Percentiles rank a stretch among this genome's conserved stretches.
Evolutionary conservation across 1,139 yeast genomes (phyloP).

Genomic region (Candida sp.): DNA sequence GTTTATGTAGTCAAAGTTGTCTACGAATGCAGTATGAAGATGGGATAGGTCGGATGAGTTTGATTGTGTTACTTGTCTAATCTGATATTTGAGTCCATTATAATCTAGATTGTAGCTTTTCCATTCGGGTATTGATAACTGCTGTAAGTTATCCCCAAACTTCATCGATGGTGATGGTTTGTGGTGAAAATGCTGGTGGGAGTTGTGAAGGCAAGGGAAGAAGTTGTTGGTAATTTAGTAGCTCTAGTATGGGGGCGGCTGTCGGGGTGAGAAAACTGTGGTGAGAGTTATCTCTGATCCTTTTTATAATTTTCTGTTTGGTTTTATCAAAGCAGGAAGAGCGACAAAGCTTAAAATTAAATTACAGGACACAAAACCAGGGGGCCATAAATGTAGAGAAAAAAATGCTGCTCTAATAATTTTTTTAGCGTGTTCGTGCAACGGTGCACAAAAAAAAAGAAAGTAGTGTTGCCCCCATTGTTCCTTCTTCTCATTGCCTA

Average conservation of each 20-base stretch:
- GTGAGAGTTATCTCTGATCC: background rate
- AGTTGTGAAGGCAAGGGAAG: background rate
- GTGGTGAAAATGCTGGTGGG: background rate
- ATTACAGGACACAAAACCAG: no score
- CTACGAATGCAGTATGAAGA: conserved; percentile 37
- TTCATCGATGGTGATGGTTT: conserved; percentile 56
- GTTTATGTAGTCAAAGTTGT: conserved; percentile 56
- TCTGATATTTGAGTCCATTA: conserved; percentile 69
- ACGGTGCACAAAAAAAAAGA: no score
- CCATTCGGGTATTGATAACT: conserved; percentile 90
- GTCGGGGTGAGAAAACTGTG: background rate
- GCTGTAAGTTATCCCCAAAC: conserved; percentile 78
- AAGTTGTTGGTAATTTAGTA: background rate
- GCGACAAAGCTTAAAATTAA: background rate
- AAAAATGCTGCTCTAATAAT: no score
- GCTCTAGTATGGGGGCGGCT: background rate
- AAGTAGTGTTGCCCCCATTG: no score
- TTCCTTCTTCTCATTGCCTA: no score
- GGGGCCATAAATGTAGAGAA: no score
- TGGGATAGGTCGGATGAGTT: conserved; percentile 21
- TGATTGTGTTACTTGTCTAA: conserved; percentile 37
- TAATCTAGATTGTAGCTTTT: conserved; percentile 81
- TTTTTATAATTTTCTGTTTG: background rate
- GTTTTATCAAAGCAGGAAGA: background rate
- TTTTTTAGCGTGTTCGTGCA: no score